A percentile compares a stretch with the other conserved stretches of the same genome.
phyloP scores from a whole-genome alignment of 768 basidiomycete genomes.

The Russula earlei region DNA sequence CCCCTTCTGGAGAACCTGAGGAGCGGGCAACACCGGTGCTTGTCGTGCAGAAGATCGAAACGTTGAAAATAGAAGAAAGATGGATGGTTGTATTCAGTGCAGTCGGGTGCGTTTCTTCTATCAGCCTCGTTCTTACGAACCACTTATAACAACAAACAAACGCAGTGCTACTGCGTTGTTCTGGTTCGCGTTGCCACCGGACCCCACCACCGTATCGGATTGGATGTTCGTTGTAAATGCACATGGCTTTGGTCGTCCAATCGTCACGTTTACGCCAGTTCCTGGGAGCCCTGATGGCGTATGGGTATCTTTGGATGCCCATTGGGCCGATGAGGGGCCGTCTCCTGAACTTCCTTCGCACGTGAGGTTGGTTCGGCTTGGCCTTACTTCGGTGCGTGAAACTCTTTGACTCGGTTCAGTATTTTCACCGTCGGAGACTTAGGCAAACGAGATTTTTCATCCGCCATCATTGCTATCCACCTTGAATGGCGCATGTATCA shows the following conservation, averaged over 20 bases:
- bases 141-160: neutral
- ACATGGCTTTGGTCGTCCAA: conserved; percentile 46
- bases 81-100: conserved; percentile 53
- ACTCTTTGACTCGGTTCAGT: neutral
- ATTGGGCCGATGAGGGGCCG: conserved; percentile 25
- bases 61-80: conserved; percentile 27
- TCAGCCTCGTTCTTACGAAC: neutral
- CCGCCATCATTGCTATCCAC: conserved; percentile 30
- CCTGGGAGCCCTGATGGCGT: conserved; percentile 28
- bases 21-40: conserved; percentile 3
- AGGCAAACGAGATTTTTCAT: conserved; percentile 32
- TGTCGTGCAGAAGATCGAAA: conserved; percentile 23
- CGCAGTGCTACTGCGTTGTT: conserved; percentile 66
- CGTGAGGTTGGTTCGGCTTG: conserved; percentile 2
- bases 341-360: neutral
- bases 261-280: conserved; percentile 47
- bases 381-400: conserved; percentile 33
- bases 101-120: conserved; percentile 48
- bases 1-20: neutral
- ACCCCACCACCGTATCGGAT: neutral
- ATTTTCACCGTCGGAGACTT: neutral
- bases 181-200: conserved; percentile 28
- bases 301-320: conserved; percentile 42
- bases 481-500: conserved; percentile 37
- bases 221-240: conserved; percentile 17